A percentile compares a stretch with the other conserved stretches of the same genome.
Evolutionary conservation across 352 stramenopile genomes (phyloP).

Genomic region (Phytophthora sp.): DNA sequence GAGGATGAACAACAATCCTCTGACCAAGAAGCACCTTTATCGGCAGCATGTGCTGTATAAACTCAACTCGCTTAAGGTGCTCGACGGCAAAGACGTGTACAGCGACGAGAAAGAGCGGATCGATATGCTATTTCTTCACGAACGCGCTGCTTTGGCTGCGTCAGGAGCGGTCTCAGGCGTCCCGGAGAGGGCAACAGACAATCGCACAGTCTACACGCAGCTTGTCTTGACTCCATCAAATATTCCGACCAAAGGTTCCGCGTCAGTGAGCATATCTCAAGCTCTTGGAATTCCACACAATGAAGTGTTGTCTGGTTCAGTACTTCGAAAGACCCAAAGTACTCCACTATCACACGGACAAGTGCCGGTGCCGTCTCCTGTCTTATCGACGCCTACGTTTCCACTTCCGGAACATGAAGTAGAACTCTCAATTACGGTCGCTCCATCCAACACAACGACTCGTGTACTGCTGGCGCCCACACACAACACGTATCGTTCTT

Average conservation of each 20-base stretch:
- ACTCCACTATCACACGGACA: slow-evolving; percentile 25
- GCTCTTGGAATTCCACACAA: slow-evolving; percentile 37
- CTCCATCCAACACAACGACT: slow-evolving; percentile 51
- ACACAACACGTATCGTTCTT: slow-evolving; percentile 22
- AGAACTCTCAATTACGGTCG: slow-evolving; percentile 52
- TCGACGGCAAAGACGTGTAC: slow-evolving; percentile 78
- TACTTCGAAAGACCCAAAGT: slow-evolving; percentile 50
- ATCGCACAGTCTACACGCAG: slow-evolving; percentile 26
- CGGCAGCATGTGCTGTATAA: slow-evolving; percentile 70
- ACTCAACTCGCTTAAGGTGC: slow-evolving; percentile 52
- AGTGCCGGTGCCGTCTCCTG: too few relatives aligned
- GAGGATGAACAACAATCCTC: slow-evolving; percentile 67
- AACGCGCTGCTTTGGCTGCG: slow-evolving; percentile 47
- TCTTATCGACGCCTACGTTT: slow-evolving; percentile 37
- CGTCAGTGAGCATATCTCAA: slow-evolving; percentile 4
- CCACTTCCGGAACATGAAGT: slow-evolving; percentile 48
- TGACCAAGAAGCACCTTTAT: slow-evolving; percentile 87
- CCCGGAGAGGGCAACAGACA: slow-evolving; percentile 31
- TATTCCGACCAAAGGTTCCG: slow-evolving; percentile 45
- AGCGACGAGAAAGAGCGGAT: slow-evolving; percentile 80
- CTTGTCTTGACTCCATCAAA: slow-evolving; percentile 53
- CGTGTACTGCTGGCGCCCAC: slow-evolving; percentile 42
- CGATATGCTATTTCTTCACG: slow-evolving; percentile 72
- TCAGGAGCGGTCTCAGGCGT: slow-evolving; percentile 18
- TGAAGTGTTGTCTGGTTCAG: slow-evolving; percentile 52